These are phyloP conservation scores for Boletus sensibilis DNA, from an alignment of 768 basidiomycete species.

Conservation along the genomic window DNA sequence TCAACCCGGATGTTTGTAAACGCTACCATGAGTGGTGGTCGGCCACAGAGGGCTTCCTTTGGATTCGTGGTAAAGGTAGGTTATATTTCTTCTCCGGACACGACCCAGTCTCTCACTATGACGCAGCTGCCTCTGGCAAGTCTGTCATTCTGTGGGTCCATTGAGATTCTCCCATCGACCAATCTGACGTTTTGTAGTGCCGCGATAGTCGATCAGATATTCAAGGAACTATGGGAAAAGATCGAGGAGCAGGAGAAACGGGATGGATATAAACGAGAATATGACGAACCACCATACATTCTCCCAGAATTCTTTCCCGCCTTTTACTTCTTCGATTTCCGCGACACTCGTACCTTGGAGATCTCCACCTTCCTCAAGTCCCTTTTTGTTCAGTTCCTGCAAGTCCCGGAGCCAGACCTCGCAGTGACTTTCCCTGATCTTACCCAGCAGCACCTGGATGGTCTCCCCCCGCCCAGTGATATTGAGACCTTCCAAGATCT, in stretches of 20 bases:
- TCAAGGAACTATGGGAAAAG: slow-evolving; percentile 24
- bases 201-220: slow-evolving; percentile 23
- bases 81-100: background rate
- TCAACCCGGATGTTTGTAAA: slow-evolving; percentile 18
- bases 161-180: background rate
- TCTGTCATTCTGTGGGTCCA: slow-evolving; percentile 24
- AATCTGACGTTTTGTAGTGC: slow-evolving; percentile 18
- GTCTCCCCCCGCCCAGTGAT: slow-evolving; percentile 20
- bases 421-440: slow-evolving; percentile 23
- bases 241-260: slow-evolving; percentile 22
- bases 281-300: slow-evolving; percentile 15
- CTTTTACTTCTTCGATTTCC: slow-evolving; percentile 30
- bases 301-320: slow-evolving; percentile 27
- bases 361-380: slow-evolving; percentile 22
- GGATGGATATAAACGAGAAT: slow-evolving; percentile 13
- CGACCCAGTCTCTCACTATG: slow-evolving; percentile 1
- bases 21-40: slow-evolving; percentile 21
- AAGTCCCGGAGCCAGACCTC: slow-evolving; percentile 22
- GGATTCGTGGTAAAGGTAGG: slow-evolving; percentile 27
- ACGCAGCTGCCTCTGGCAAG: slow-evolving; percentile 22
- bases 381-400: slow-evolving; percentile 28
- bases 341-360: slow-evolving; percentile 22
- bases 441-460: slow-evolving; percentile 13
- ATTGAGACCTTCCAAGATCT: slow-evolving; percentile 13
- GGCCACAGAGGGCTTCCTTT: slow-evolving; percentile 22